Conservation (phyloP, 2,329 filamentous ascomycete species). For the Xylariaceae sp. region DNA sequence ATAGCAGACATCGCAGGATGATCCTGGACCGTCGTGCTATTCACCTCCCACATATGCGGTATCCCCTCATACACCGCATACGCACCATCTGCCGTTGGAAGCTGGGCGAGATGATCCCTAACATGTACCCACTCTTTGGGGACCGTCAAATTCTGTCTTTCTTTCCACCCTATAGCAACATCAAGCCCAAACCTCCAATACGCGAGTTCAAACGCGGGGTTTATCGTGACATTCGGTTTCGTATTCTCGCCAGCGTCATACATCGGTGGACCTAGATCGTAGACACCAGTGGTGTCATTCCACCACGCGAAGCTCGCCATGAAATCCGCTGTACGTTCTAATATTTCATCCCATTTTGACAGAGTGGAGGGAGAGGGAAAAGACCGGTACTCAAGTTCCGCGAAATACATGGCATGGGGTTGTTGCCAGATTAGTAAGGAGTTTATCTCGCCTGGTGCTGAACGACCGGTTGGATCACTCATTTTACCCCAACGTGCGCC, state of each 20-base stretch:
- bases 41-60: constrained; percentile 39
- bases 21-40: constrained; percentile 38
- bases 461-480: constrained; percentile 54
- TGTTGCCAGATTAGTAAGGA: constrained; percentile 62
- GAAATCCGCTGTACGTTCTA: constrained; percentile 54
- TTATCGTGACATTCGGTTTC: constrained; percentile 52
- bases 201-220: constrained; percentile 58
- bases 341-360: constrained; percentile 50
- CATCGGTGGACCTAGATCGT: constrained; percentile 48
- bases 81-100: constrained; percentile 48
- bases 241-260: constrained; percentile 56
- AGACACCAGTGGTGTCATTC: constrained; percentile 49
- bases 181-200: constrained; percentile 62
- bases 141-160: constrained; percentile 41
- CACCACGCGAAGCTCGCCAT: constrained; percentile 58
- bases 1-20: constrained; percentile 44
- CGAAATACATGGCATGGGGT: constrained; percentile 59
- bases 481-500: constrained; percentile 52
- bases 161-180: constrained; percentile 52
- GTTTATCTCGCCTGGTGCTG: constrained; percentile 60
- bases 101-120: constrained; percentile 49
- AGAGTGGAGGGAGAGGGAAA: constrained; percentile 44
- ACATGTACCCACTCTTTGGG: constrained; percentile 48
- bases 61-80: constrained; percentile 56
- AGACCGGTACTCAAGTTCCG: constrained; percentile 52